Evolutionary conservation across 75 land plant species (phyloP).

Genomic region (Chamaecyparis obtusa): DNA sequence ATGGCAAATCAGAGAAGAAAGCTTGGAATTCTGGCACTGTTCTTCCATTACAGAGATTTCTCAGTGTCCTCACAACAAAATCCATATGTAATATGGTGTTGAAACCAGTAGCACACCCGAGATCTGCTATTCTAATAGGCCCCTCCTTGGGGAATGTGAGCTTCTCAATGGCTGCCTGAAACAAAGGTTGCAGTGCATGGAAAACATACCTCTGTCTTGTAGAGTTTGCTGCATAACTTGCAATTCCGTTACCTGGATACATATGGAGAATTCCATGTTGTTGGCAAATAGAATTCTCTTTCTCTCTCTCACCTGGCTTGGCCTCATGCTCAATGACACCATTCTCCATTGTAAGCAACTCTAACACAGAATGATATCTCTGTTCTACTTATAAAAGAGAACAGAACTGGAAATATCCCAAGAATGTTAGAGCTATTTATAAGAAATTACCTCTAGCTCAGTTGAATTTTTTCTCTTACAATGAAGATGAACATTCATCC

Average conservation of each 20-base stretch:
- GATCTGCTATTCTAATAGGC: conserved; percentile 17
- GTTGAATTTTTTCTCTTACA: too few species aligned
- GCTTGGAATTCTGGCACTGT: conserved; percentile 8
- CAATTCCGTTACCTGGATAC: conserved; percentile 16
- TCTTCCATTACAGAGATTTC: conserved; percentile 3
- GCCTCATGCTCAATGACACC: not conserved
- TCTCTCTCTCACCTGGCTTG: not conserved
- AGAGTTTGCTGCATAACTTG: conserved; percentile 15
- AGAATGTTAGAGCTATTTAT: too few species aligned
- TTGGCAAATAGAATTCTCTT: not conserved
- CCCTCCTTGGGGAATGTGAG: not conserved
- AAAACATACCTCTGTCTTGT: too few species aligned
- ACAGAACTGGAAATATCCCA: too few species aligned
- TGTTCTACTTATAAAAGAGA: too few species aligned
- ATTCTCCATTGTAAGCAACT: not conserved
- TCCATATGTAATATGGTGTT: too few species aligned
- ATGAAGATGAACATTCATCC: too few species aligned
- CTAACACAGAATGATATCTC: too few species aligned
- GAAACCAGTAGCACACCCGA: too few species aligned
- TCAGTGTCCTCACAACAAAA: conserved; percentile 6
- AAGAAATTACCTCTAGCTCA: too few species aligned
- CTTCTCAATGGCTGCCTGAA: conserved; percentile 1
- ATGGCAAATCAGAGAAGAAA: too few species aligned
- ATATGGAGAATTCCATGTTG: conserved; percentile 7
- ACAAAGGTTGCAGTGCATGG: not conserved